Evolutionary conservation across 2,329 filamentous ascomycete genomes (phyloP).

Genomic region (Cercospora sp.): DNA sequence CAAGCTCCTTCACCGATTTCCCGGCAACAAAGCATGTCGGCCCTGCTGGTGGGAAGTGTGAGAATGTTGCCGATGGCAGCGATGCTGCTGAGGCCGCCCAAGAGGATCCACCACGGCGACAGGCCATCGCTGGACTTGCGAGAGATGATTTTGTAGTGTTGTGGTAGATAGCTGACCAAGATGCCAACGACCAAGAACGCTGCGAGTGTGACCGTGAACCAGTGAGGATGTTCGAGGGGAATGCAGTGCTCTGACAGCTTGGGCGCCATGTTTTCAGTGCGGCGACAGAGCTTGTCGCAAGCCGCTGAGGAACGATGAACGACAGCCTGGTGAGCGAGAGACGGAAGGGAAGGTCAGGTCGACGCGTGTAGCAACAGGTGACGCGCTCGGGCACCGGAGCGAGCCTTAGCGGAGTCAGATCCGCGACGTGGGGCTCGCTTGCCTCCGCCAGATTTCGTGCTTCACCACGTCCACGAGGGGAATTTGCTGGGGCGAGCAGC

Average conservation of each 20-base stretch:
- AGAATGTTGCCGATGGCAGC: conserved; percentile 91
- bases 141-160: conserved; percentile 87
- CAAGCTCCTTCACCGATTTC: conserved; percentile 81
- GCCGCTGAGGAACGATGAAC: not conserved
- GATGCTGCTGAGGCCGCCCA: conserved; percentile 85
- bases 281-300: not conserved
- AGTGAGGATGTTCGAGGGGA: conserved; percentile 33
- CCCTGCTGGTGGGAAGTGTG: conserved; percentile 76
- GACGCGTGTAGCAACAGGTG: conserved; percentile 4
- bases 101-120: conserved; percentile 89
- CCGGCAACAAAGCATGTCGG: conserved; percentile 82
- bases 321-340: not conserved
- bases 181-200: conserved; percentile 79
- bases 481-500: not conserved
- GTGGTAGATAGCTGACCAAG: conserved; percentile 88
- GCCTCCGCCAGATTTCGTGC: not conserved
- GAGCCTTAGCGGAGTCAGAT: conserved; percentile 1
- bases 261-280: conserved; percentile 13
- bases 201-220: conserved; percentile 34
- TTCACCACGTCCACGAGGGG: not conserved
- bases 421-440: not conserved
- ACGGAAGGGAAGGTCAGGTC: not conserved
- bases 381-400: conserved; percentile 3
- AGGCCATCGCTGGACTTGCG: conserved; percentile 89
- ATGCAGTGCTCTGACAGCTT: conserved; percentile 30